Evolutionary conservation across 257 asterid species (phyloP).

Genomic region (Fraxinus americana): DNA sequence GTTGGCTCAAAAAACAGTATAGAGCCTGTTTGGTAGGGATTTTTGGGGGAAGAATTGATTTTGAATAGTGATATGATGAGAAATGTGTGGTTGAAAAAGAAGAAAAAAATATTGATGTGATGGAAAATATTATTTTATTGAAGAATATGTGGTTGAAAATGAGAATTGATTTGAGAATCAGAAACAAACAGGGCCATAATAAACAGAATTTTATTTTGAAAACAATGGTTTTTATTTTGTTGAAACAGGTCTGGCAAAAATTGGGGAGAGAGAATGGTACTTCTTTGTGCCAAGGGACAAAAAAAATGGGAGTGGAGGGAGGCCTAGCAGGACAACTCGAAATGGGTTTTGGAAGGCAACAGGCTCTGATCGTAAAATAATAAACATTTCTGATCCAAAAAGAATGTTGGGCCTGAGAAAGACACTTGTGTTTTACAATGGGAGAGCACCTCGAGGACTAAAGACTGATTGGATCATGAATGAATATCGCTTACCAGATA

Average conservation of each 20-base stretch:
- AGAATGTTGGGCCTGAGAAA: constrained; percentile 58
- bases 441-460: constrained; percentile 77
- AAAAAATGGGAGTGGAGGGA: constrained; percentile 68
- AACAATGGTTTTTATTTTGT: not conserved
- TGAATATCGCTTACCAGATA: constrained; percentile 73
- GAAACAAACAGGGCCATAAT: no score
- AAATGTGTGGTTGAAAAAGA: no score
- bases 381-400: constrained; percentile 46
- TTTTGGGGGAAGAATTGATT: no score
- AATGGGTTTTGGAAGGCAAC: constrained; percentile 90
- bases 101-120: no score
- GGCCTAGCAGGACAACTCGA: constrained; percentile 69
- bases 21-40: no score
- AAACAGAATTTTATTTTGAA: no score
- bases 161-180: no score
- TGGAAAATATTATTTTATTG: no score
- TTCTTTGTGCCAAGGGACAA: constrained; percentile 70
- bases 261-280: constrained; percentile 82
- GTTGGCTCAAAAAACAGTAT: no score
- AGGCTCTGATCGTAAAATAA: constrained; percentile 70
- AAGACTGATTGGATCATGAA: constrained; percentile 91
- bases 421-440: constrained; percentile 73
- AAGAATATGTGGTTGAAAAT: no score
- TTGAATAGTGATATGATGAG: no score
- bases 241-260: constrained; percentile 60